Evolutionary conservation across 192 early-diverging fungal genomes (phyloP).

Genomic region (Gamsiella multidivaricata): DNA sequence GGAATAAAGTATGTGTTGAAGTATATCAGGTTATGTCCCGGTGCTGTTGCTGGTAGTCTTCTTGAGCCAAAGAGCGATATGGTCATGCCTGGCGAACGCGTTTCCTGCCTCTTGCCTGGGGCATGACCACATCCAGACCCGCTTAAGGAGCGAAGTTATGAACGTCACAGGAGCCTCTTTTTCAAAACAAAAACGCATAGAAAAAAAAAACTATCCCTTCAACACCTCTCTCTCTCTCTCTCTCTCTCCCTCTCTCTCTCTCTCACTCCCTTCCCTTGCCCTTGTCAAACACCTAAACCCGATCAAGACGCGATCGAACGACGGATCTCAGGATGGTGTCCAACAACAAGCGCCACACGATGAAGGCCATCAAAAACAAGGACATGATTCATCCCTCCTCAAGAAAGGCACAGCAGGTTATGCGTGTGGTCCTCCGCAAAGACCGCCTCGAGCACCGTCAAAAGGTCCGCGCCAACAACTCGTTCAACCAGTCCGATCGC

Average conservation of each 20-base stretch:
- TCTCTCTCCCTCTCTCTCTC: constrained; percentile 2
- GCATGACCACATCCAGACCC: no score
- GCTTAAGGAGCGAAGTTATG: no score
- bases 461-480: constrained; percentile 38
- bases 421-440: constrained; percentile 59
- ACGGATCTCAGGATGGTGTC: constrained; percentile 39
- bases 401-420: constrained; percentile 65
- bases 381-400: constrained; percentile 66
- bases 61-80: no score
- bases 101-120: no score
- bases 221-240: no score
- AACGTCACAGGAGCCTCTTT: no score
- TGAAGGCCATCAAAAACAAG: constrained; percentile 69
- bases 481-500: constrained; percentile 52
- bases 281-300: background rate
- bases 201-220: constrained; percentile 5
- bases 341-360: constrained; percentile 66
- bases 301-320: background rate
- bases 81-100: no score
- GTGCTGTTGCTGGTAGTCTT: no score
- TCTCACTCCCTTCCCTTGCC: background rate
- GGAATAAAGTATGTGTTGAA: no score
- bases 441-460: constrained; percentile 60
- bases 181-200: background rate
- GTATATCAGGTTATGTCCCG: no score